Evolutionary conservation across 805 yeast species (phyloP).

Genomic region (Ogataea wickerhamii): DNA sequence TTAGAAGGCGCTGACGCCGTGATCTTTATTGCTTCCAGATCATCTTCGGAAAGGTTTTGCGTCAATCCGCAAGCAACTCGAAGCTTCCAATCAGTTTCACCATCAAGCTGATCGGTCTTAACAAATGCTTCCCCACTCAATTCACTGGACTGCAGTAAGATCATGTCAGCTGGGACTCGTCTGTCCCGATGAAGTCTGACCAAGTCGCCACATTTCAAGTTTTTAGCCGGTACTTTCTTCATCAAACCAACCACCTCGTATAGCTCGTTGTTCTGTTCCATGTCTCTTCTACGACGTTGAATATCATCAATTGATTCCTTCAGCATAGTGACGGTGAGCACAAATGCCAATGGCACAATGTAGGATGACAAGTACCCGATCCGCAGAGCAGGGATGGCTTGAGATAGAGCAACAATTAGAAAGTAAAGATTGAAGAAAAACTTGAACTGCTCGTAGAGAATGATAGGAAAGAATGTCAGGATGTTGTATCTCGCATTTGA

Average conservation of each 20-base stretch:
- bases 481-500: slow-evolving; percentile 95
- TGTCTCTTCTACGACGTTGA: slow-evolving; percentile 83
- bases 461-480: slow-evolving; percentile 79
- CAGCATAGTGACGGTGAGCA: slow-evolving; percentile 84
- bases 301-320: slow-evolving; percentile 96
- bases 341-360: slow-evolving; percentile 92
- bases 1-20: slow-evolving; percentile 79
- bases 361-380: slow-evolving; percentile 93
- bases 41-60: slow-evolving; percentile 53
- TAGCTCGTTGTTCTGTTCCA: slow-evolving; percentile 79
- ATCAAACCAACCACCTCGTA: slow-evolving; percentile 62
- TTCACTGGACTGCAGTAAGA: slow-evolving; percentile 80
- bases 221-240: slow-evolving; percentile 49
- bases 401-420: slow-evolving; percentile 89
- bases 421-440: slow-evolving; percentile 94
- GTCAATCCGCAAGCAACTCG: slow-evolving; percentile 74
- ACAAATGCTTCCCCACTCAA: slow-evolving; percentile 83
- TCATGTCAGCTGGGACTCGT: slow-evolving; percentile 91
- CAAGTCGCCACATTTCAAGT: slow-evolving; percentile 81
- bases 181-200: slow-evolving; percentile 74
- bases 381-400: slow-evolving; percentile 80
- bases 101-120: slow-evolving; percentile 96
- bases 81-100: slow-evolving; percentile 98
- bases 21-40: slow-evolving; percentile 53
- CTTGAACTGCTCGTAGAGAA: slow-evolving; percentile 93